Conservation (phyloP, 768 basidiomycete species). For the Collybia sp. region DNA sequence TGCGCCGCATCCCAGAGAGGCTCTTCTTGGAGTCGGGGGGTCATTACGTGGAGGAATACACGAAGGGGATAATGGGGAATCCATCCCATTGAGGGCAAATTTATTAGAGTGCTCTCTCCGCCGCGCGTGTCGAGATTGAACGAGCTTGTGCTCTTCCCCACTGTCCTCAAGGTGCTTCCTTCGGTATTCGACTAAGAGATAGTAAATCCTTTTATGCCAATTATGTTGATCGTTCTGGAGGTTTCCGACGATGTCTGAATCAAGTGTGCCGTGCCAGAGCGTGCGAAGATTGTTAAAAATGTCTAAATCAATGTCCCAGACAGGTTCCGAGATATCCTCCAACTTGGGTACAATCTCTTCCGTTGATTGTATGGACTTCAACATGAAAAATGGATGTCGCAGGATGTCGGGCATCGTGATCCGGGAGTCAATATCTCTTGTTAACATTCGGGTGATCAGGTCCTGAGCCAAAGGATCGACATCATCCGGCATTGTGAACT, state of each 20-base stretch:
- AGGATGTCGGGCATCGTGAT: constrained; percentile 84
- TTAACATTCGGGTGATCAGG: constrained; percentile 77
- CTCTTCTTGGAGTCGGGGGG: constrained; percentile 61
- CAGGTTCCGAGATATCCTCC: constrained; percentile 63
- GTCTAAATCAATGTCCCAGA: constrained; percentile 76
- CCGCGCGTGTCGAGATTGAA: constrained; percentile 28
- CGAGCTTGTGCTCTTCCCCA: constrained; percentile 57
- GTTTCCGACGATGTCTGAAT: constrained; percentile 66
- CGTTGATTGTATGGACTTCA: constrained; percentile 42
- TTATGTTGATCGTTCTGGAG: constrained; percentile 66
- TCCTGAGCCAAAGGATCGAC: constrained; percentile 71
- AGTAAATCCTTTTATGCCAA: constrained; percentile 97
- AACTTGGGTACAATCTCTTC: constrained; percentile 50
- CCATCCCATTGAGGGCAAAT: constrained; percentile 9
- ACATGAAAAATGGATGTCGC: constrained; percentile 72
- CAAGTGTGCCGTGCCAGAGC: constrained; percentile 82
- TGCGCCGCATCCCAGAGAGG: constrained; percentile 25
- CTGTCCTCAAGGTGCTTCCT: constrained; percentile 68
- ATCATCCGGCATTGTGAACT: constrained; percentile 68
- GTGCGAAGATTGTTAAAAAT: constrained; percentile 88
- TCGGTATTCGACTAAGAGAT: constrained; percentile 82
- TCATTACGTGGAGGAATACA: constrained; percentile 48
- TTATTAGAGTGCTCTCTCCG: constrained; percentile 17
- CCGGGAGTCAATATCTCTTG: constrained; percentile 64
- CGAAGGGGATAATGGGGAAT: constrained; percentile 20